These are phyloP conservation scores for Phaeosphaeria sp. DNA, from an alignment of 2,329 filamentous ascomycete genomes.

Conservation along the genomic window DNA sequence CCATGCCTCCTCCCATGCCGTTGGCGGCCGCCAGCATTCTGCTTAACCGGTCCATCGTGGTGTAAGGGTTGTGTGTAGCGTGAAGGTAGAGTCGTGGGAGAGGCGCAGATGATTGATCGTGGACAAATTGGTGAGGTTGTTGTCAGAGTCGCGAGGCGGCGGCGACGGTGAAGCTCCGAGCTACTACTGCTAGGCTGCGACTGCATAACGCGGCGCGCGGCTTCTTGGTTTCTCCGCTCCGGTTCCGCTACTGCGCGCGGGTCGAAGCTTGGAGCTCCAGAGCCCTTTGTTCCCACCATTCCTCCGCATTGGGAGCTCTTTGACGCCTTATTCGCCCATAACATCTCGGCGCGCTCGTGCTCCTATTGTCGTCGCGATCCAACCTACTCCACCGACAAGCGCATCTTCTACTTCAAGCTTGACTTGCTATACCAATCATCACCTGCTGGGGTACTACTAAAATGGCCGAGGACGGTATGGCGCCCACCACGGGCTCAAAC, in stretches of 20 bases:
- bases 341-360: not conserved
- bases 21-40: conserved; percentile 81
- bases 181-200: not conserved
- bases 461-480: conserved; percentile 16
- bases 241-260: not conserved
- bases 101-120: conserved; percentile 3
- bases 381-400: not conserved
- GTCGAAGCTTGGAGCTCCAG: conserved; percentile 13
- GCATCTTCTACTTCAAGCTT: not conserved
- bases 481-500: not conserved
- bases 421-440: not conserved
- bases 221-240: conserved; percentile 1
- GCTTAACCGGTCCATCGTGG: conserved; percentile 86
- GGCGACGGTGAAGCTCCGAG: conserved; percentile 19
- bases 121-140: conserved; percentile 1
- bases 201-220: not conserved
- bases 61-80: conserved; percentile 1
- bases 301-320: conserved; percentile 1
- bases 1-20: conserved; percentile 71
- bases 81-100: not conserved
- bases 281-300: conserved; percentile 1
- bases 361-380: not conserved
- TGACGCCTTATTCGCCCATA: not conserved
- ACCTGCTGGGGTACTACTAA: conserved; percentile 5
- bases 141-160: conserved; percentile 11